Percentiles rank a stretch among this genome's conserved stretches.
Conservation (phyloP, 306 rosid species). For the Cicer bijugum region DNA sequence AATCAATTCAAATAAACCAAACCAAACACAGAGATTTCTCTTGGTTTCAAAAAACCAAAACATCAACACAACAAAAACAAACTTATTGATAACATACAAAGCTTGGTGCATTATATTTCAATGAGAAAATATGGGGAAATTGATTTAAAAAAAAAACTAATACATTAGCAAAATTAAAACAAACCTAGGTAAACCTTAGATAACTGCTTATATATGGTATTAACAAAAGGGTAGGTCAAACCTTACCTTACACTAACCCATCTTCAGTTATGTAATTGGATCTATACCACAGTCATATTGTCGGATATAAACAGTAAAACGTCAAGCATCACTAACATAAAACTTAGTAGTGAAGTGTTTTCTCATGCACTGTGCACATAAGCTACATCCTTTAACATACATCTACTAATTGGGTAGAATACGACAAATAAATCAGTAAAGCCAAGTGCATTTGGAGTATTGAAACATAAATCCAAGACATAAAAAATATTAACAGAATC, state of each 20-base stretch:
- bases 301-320: conserved; percentile 1
- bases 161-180: too few species aligned
- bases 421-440: background rate
- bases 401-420: background rate
- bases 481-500: conserved; percentile 8
- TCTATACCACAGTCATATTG: background rate
- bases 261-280: background rate
- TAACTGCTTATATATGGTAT: conserved; percentile 3
- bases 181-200: background rate
- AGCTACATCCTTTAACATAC: conserved; percentile 25
- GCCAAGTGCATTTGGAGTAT: background rate
- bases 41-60: too few species aligned
- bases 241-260: background rate
- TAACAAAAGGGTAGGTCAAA: conserved; percentile 2
- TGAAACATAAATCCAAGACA: conserved; percentile 6
- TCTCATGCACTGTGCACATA: conserved; percentile 23
- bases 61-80: too few species aligned
- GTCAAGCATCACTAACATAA: conserved; percentile 16
- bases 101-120: too few species aligned
- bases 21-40: too few species aligned
- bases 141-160: too few species aligned
- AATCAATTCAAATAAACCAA: too few species aligned
- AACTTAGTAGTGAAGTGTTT: background rate
- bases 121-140: background rate
- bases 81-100: too few species aligned